Evolutionary conservation across 768 basidiomycete genomes (phyloP).

Genomic region (Lyophyllum atratum): DNA sequence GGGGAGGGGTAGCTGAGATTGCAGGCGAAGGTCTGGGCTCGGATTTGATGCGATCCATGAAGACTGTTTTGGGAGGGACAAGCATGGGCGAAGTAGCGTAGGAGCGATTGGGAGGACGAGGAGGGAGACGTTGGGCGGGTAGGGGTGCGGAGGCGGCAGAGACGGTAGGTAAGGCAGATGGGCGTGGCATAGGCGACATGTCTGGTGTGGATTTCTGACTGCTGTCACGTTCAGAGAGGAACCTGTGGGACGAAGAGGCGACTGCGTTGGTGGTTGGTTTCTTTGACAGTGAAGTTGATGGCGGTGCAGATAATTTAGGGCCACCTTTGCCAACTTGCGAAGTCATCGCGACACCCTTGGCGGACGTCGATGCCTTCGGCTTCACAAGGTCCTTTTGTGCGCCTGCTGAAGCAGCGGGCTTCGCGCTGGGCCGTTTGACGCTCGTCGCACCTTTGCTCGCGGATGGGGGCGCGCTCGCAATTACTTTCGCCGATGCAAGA

Average conservation of each 20-base stretch:
- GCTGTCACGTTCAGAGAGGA: not conserved
- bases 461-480: not conserved
- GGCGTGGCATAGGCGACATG: not conserved
- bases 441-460: constrained; percentile 5
- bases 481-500: not conserved
- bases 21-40: not conserved
- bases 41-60: not conserved
- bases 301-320: not conserved
- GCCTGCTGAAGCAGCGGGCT: not conserved
- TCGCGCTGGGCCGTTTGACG: not conserved
- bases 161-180: not conserved
- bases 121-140: not conserved
- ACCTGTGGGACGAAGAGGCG: not conserved
- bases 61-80: not conserved
- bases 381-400: not conserved
- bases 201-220: not conserved
- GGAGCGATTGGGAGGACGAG: not conserved
- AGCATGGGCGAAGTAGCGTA: not conserved
- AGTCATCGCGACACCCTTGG: not conserved
- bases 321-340: not conserved
- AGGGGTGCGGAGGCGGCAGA: not conserved
- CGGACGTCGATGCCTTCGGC: not conserved
- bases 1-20: not conserved
- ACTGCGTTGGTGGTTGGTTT: constrained; percentile 2
- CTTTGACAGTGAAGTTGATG: not conserved